These are phyloP conservation scores for Hymenoscyphus repandus DNA, from an alignment of 2,329 filamentous ascomycete species.

Conservation along the genomic window DNA sequence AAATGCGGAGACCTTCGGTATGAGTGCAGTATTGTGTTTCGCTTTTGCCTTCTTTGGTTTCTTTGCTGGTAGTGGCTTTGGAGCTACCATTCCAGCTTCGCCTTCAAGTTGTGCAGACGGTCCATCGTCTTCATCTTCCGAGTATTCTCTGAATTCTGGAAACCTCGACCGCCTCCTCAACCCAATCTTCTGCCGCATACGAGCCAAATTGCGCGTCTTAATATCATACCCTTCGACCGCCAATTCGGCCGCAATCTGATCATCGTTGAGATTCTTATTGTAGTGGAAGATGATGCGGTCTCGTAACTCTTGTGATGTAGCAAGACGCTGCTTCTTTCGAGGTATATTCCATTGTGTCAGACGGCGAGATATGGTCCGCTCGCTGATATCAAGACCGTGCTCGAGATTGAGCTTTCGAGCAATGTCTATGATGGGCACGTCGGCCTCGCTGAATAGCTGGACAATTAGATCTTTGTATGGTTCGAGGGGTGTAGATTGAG, in stretches of 20 bases:
- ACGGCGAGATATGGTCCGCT: conserved; percentile 26
- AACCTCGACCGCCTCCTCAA: conserved; percentile 27
- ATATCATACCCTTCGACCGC: conserved; percentile 26
- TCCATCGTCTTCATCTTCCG: conserved; percentile 18
- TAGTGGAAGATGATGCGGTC: conserved; percentile 25
- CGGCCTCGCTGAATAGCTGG: conserved; percentile 23
- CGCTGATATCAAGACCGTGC: conserved; percentile 26
- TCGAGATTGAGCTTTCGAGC: conserved; percentile 24
- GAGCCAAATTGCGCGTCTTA: conserved; percentile 23
- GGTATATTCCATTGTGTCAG: conserved; percentile 27
- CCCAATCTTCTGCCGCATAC: conserved; percentile 27
- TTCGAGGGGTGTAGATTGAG: conserved; percentile 23
- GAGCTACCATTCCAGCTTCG: not conserved
- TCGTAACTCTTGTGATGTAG: conserved; percentile 20
- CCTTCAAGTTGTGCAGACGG: conserved; percentile 8
- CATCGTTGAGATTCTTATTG: conserved; percentile 29
- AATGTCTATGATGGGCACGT: conserved; percentile 26
- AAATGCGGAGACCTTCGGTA: conserved; percentile 53
- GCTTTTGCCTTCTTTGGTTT: conserved; percentile 17
- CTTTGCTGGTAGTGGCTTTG: conserved; percentile 12
- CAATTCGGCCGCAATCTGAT: conserved; percentile 24
- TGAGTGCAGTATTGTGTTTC: conserved; percentile 26
- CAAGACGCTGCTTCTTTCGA: conserved; percentile 24
- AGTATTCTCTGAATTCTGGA: conserved; percentile 27
- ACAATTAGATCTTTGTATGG: conserved; percentile 27